Percentiles rank a stretch among this genome's conserved stretches.
phyloP scores from a whole-genome alignment of 2,329 filamentous ascomycete species.

The Aureobasidium sp. region DNA sequence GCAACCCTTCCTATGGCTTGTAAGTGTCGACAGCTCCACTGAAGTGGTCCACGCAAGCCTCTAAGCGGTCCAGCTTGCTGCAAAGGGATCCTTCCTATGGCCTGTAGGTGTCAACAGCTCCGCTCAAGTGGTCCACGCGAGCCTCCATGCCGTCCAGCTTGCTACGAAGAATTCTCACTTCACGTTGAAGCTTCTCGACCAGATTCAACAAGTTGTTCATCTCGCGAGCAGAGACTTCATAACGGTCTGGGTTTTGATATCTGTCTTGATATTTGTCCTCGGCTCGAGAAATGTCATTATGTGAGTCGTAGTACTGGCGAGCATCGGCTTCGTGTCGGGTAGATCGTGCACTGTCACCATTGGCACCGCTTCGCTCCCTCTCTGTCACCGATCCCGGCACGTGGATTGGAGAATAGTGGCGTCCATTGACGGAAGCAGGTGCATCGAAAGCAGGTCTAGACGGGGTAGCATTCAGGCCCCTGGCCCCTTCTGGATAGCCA shows the following conservation, averaged over 20 bases:
- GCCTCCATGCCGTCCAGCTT: conserved; percentile 3
- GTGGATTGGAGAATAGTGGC: not conserved
- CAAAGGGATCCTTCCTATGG: not conserved
- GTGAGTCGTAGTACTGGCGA: conserved; percentile 2
- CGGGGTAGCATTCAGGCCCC: not conserved
- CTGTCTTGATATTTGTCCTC: conserved; percentile 2
- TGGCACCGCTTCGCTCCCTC: not conserved
- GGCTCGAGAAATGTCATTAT: not conserved
- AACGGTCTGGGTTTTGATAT: conserved; percentile 1
- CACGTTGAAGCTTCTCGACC: not conserved
- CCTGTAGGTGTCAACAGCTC: conserved; percentile 8
- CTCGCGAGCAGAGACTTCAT: not conserved
- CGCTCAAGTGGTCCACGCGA: not conserved
- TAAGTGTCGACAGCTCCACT: conserved; percentile 7
- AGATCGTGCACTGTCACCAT: not conserved
- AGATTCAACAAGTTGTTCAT: not conserved
- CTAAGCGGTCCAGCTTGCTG: not conserved
- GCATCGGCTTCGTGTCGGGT: not conserved
- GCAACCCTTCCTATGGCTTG: not conserved
- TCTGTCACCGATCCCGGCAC: not conserved
- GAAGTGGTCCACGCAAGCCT: not conserved
- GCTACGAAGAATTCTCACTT: conserved; percentile 5
- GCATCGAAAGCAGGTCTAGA: not conserved
- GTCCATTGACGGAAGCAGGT: not conserved
- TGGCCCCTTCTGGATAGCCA: not conserved